Evolutionary conservation across 2,329 filamentous ascomycete genomes (phyloP), one percentile per base, ranked within the genome.

Genomic region (Neopestalotiopsis rosae): DNA sequence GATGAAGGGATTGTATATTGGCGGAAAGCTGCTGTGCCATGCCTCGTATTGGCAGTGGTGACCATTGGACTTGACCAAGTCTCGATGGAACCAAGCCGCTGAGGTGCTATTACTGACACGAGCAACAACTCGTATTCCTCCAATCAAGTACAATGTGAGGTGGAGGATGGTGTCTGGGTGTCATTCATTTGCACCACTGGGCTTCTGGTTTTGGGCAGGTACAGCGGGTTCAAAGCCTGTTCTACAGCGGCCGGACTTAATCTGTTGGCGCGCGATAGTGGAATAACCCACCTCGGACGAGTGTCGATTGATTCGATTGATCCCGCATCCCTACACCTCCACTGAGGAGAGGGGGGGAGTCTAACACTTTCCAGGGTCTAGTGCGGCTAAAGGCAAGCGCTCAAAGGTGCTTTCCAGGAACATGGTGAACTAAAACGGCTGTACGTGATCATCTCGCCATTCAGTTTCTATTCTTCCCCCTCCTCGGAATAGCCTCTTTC

Each of bases 111-210:
- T 58, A 24, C 24, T 14, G 32, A 66, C 63, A 66, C 63, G 63
- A 66, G 63, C 34, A 57, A 38, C 34, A 13, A 14, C 24, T 58
- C 63, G 63, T 66, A 66, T 66, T 66, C 28, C 28, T 34, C 63
- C 63, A 66, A 66, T 58, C 63, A 66, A 57, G 45, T 24, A 57
- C n/a, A 52, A 52, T 12, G 62, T 12, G 32, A 14, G 38, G 40
- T 45, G 40, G 62, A 49, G 40, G 20, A 30, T 17, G 34, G 40
- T 38, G 34, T 38, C 34, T 38, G 34, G 34, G 34, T 65, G 40
- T 32, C 62, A 49, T 65, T 14, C 30, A 24, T 24, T 49, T 49
- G 30, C 20, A 28, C 42, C 12, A 5, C 38, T 32, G n/a, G 61
- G 13, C 61, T 20, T 20, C 32, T 65, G 62, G 24, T n/a, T n/a